phyloP scores from a whole-genome alignment of 2,329 filamentous ascomycete genomes.

The Sporothrix brunneoviolacea region DNA sequence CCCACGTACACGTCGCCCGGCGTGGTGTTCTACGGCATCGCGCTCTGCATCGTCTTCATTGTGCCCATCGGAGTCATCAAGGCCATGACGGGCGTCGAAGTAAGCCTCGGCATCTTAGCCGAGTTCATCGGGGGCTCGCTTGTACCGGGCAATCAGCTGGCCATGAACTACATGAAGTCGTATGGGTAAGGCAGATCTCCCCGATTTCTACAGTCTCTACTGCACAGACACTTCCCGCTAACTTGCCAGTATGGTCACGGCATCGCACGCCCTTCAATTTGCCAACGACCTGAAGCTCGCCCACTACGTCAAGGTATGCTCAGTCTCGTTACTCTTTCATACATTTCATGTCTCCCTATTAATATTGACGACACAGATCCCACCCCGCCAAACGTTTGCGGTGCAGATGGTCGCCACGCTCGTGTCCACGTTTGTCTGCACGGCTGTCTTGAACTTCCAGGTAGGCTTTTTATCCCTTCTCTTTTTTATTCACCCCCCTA shows the following conservation, averaged over 20 bases:
- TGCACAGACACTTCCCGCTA: neutral
- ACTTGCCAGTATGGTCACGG: constrained; percentile 16
- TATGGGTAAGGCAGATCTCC: constrained; percentile 3
- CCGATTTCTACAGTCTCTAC: constrained; percentile 12
- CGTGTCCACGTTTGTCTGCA: constrained; percentile 28
- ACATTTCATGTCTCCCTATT: neutral
- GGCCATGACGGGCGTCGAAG: constrained; percentile 46
- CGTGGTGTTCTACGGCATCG: constrained; percentile 45
- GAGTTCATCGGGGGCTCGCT: constrained; percentile 47
- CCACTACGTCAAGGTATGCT: constrained; percentile 26
- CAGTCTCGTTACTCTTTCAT: neutral
- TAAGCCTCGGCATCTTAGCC: constrained; percentile 45
- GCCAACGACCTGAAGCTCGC: constrained; percentile 25
- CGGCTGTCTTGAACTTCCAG: constrained; percentile 30
- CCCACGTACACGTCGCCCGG: constrained; percentile 45
- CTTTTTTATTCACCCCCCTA: neutral
- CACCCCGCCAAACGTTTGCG: constrained; percentile 30
- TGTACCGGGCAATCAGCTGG: constrained; percentile 43
- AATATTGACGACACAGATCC: constrained; percentile 20
- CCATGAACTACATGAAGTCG: constrained; percentile 48
- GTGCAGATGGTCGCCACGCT: constrained; percentile 32
- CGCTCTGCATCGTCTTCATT: constrained; percentile 43
- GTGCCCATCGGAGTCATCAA: constrained; percentile 47
- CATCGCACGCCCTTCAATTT: constrained; percentile 20
- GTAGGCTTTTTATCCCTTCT: constrained; percentile 2